Evolutionary conservation across 2,329 filamentous ascomycete genomes (phyloP), one percentile per base, ranked within the genome.

Genomic region (Xylariales sp.): DNA sequence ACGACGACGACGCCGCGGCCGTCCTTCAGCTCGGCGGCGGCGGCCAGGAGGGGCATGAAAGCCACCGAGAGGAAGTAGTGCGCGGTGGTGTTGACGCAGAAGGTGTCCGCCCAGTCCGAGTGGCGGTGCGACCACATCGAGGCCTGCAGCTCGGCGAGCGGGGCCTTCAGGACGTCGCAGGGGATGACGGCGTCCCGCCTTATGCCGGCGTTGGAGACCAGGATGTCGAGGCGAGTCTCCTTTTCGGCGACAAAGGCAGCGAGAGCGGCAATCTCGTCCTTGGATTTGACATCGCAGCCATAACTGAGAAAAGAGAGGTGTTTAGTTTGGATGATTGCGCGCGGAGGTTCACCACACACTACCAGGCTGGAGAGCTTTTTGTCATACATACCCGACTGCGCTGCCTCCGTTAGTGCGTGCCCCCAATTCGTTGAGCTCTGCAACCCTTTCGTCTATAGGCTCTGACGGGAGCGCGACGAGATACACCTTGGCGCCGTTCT

Each of bases 1-100:
- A 75, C 54, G 4, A 73, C 55, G 13, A 72, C 53, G 1, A 65
- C 65, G 0, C 70, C 70, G 6, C 69, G 56, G 6, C 70, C 69
- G 18, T 65, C 52, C 19, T 55, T 13, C 51, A 55, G 44, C 5
- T 56, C 50, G 4, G 61, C 58, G 1, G 68, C 69, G 6, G 61
- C 60, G 1, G 52, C 60, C 2, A 74, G 53, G 4, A 73, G 49
- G 10, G 65, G 63, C 2, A 72, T 45, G 5, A 72, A 53, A 2
- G 69, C 67, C 3, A 73, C 67, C 1, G 62, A 60, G 8, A 72
- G 54, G 45, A 69, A 73, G 38, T 72, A 73, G 40, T 73, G 69
- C 2, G 70, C 68, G 4, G 67, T 69, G 0, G 65, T 67, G 42
- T 74, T 74, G 30, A 72, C 54, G 12, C 57, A 53, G 40, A 74